These are phyloP conservation scores for Phanerochaete carnosa DNA, from an alignment of 768 basidiomycete genomes.

Conservation along the genomic window DNA sequence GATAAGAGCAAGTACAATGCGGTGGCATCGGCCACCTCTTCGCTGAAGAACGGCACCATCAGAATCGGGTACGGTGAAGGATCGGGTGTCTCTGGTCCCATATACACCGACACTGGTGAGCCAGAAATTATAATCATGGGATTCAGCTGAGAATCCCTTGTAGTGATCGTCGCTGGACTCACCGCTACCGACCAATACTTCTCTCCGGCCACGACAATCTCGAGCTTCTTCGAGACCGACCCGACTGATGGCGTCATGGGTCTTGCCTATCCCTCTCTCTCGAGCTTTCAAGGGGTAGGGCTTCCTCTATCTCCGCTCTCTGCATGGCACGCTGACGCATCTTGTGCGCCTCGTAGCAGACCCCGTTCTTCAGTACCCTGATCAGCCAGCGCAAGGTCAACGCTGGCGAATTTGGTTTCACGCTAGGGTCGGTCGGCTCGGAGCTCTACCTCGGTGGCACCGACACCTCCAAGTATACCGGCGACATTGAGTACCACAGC, in stretches of 20 bases:
- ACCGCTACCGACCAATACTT: slow-evolving; percentile 28
- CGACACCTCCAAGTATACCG: slow-evolving; percentile 36
- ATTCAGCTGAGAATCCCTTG: too few species aligned
- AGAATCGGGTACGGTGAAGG: slow-evolving; percentile 37
- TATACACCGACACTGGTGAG: slow-evolving; percentile 34
- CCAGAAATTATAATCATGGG: too few species aligned
- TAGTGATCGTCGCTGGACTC: slow-evolving; percentile 42
- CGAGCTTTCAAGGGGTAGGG: slow-evolving; percentile 15
- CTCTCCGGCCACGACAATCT: slow-evolving; percentile 23
- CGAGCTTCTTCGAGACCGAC: slow-evolving; percentile 15
- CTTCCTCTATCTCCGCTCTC: too few species aligned
- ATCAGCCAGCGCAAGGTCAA: slow-evolving; percentile 16
- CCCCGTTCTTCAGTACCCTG: slow-evolving; percentile 28
- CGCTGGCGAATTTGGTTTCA: slow-evolving; percentile 35
- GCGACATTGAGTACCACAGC: slow-evolving; percentile 28
- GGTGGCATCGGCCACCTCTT: slow-evolving; percentile 24
- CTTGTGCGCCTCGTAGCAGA: slow-evolving; percentile 9
- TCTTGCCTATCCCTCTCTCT: slow-evolving; percentile 27
- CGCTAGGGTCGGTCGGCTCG: slow-evolving; percentile 28
- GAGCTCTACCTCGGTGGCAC: slow-evolving; percentile 43
- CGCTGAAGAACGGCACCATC: slow-evolving; percentile 25
- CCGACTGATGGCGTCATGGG: slow-evolving; percentile 28
- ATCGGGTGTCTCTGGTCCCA: slow-evolving; percentile 29
- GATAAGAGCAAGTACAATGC: slow-evolving; percentile 13
- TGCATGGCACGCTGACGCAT: slow-evolving; percentile 1